phyloP scores from a whole-genome alignment of 2,329 filamentous ascomycete species.

The Arthrobotrys megalospora region DNA sequence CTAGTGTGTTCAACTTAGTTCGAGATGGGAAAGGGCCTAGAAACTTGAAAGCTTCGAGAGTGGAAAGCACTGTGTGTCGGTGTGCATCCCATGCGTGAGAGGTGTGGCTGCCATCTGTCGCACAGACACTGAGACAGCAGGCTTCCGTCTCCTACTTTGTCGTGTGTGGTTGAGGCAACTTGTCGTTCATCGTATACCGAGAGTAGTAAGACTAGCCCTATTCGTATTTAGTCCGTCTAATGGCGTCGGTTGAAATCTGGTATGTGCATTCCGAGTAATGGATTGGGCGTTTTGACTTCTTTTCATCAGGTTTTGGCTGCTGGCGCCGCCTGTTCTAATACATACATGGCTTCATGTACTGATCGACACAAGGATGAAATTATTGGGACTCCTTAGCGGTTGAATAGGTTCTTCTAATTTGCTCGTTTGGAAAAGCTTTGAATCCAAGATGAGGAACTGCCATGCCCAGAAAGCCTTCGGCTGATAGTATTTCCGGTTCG shows the following conservation, averaged over 20 bases:
- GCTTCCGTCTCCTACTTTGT: neutral
- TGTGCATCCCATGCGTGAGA: constrained; percentile 10
- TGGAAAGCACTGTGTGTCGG: neutral
- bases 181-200: constrained; percentile 10
- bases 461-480: constrained; percentile 34
- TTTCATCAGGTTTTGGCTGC: neutral
- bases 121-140: constrained; percentile 40
- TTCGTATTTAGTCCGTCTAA: constrained; percentile 20
- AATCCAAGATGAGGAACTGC: constrained; percentile 4
- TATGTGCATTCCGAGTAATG: neutral
- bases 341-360: neutral
- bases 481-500: constrained; percentile 46
- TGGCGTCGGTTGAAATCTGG: constrained; percentile 11
- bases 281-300: constrained; percentile 15
- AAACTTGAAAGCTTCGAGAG: constrained; percentile 10
- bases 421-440: constrained; percentile 19
- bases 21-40: constrained; percentile 5
- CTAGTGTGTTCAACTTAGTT: neutral
- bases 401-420: constrained; percentile 13
- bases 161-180: constrained; percentile 1
- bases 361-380: constrained; percentile 48
- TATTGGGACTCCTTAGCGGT: constrained; percentile 19
- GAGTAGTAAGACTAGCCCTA: neutral
- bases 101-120: constrained; percentile 37
- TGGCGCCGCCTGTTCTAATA: neutral